Conservation (phyloP, 176 grass and related monocot genomes). For the Bromus sterilis region DNA sequence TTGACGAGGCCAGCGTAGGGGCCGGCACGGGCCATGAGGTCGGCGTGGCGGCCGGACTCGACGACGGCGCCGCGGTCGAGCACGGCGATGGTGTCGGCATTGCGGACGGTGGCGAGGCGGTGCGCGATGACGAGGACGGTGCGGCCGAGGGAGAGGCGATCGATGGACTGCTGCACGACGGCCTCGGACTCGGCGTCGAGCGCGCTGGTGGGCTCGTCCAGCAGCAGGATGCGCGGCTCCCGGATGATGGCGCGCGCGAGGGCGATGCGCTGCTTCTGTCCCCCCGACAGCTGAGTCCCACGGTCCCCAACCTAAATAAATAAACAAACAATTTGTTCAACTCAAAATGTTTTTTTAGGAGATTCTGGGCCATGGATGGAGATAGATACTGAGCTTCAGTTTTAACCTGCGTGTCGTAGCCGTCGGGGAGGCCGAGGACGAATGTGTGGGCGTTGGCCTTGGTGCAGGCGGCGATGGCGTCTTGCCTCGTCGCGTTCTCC, state of each 20-base stretch:
- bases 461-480: conserved; percentile 37
- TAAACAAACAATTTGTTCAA: neutral
- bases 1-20: conserved; percentile 37
- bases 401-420: conserved; percentile 76
- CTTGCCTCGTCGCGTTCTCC: conserved; percentile 32
- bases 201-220: conserved; percentile 72
- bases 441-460: conserved; percentile 56
- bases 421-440: conserved; percentile 41
- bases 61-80: conserved; percentile 45
- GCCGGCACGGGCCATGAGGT: conserved; percentile 32
- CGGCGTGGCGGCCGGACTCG: conserved; percentile 39
- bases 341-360: neutral
- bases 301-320: conserved; percentile 55
- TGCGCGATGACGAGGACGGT: conserved; percentile 59
- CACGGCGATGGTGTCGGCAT: conserved; percentile 49
- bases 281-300: conserved; percentile 53
- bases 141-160: conserved; percentile 30
- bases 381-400: no score
- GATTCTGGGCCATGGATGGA: no score
- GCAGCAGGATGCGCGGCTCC: conserved; percentile 53
- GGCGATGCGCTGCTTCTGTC: conserved; percentile 72
- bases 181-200: conserved; percentile 62
- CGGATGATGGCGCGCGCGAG: conserved; percentile 54
- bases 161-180: conserved; percentile 57
- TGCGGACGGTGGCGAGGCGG: conserved; percentile 52